Conservation (phyloP, 176 grass and related monocot genomes). For the Avena sativa region DNA sequence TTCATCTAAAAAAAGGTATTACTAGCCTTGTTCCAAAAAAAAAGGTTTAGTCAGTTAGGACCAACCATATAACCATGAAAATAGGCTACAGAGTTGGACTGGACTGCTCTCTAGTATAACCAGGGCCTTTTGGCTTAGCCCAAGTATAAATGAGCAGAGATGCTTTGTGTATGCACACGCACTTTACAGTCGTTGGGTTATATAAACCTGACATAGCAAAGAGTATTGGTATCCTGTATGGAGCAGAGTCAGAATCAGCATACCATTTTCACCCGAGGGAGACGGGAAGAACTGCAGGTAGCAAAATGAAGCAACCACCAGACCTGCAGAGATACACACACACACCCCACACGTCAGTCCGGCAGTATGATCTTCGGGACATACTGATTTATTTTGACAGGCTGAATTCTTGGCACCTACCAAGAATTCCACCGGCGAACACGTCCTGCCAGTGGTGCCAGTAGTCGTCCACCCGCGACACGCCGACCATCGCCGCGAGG, state of each 20-base stretch:
- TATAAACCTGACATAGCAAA: too few relatives aligned
- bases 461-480: conserved; percentile 56
- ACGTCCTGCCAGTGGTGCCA: conserved; percentile 71
- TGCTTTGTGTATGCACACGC: background rate
- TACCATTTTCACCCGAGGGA: conserved; percentile 42
- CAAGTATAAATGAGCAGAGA: background rate
- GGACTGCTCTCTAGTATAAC: background rate
- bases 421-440: conserved; percentile 46
- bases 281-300: conserved; percentile 52
- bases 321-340: conserved; percentile 4
- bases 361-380: background rate
- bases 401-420: background rate
- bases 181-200: too few relatives aligned
- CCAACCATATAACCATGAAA: background rate
- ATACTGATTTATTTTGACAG: too few relatives aligned
- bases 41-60: too few relatives aligned
- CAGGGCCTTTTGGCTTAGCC: too few relatives aligned
- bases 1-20: too few relatives aligned
- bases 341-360: background rate
- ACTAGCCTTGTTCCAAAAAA: too few relatives aligned
- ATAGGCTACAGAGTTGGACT: background rate
- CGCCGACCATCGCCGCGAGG: conserved; percentile 42
- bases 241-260: background rate
- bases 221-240: background rate
- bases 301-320: conserved; percentile 50